Percentiles rank a stretch among this genome's conserved stretches.
These are phyloP conservation scores for Coccomyxa subellipsoidea DNA, from an alignment of 163 green algal genomes.

Conservation along the genomic window DNA sequence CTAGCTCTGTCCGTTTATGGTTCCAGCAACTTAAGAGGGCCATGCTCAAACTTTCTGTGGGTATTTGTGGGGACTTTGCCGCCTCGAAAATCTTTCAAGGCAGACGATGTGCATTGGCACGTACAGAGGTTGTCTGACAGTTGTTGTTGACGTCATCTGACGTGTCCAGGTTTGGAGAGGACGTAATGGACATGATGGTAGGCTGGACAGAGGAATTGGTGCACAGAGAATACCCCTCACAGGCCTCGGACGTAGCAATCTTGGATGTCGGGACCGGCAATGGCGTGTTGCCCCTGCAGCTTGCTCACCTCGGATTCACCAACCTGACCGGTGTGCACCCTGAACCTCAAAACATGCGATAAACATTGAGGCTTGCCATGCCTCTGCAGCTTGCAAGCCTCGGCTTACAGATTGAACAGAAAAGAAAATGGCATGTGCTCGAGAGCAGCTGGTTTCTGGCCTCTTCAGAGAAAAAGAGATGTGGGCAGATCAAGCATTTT, in stretches of 20 bases:
- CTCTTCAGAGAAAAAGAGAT: too few relatives aligned
- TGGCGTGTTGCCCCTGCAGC: conserved; percentile 33
- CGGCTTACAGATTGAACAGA: too few relatives aligned
- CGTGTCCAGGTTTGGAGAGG: conserved; percentile 36
- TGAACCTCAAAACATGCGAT: neutral
- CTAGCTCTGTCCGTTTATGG: neutral
- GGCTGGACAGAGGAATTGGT: conserved; percentile 15
- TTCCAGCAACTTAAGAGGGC: too few relatives aligned
- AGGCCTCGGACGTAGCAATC: neutral
- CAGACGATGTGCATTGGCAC: too few relatives aligned
- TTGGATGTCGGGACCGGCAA: conserved; percentile 50
- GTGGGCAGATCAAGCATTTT: too few relatives aligned
- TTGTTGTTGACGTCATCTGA: neutral
- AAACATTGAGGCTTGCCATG: too few relatives aligned
- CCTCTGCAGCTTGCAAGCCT: neutral
- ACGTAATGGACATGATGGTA: conserved; percentile 33
- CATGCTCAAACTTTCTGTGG: too few relatives aligned
- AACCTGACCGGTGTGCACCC: conserved; percentile 27
- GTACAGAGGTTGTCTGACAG: too few relatives aligned
- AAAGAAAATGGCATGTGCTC: too few relatives aligned
- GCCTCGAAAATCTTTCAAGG: too few relatives aligned
- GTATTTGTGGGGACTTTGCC: too few relatives aligned
- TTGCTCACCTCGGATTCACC: conserved; percentile 29
- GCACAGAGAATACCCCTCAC: neutral
- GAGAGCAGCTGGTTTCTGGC: too few relatives aligned